phyloP scores from a whole-genome alignment of 495 filamentous ascomycete species.

The Alectoria sarmentosa region DNA sequence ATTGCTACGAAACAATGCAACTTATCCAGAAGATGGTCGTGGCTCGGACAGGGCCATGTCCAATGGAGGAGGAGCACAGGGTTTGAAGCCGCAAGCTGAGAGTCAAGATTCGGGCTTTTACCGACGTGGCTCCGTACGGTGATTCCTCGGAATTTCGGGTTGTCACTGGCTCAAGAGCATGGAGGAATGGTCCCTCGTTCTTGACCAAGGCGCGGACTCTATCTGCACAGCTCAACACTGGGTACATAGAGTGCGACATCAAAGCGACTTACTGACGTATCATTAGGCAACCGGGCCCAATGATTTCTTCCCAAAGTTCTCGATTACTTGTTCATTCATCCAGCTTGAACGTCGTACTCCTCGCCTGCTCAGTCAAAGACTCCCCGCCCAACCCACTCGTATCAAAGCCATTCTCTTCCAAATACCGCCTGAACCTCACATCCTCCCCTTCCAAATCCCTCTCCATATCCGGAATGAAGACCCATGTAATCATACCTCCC shows the following conservation, averaged over 20 bases:
- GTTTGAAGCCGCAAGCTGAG: no score
- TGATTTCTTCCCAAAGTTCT: not conserved
- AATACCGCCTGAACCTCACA: slow-evolving; percentile 2
- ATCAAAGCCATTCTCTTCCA: slow-evolving; percentile 7
- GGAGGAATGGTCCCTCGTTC: no score
- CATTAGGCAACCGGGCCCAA: not conserved
- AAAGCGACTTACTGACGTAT: not conserved
- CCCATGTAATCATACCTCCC: not conserved
- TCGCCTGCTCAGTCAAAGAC: not conserved
- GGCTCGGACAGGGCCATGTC: no score
- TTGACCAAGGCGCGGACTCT: not conserved
- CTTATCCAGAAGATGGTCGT: not conserved
- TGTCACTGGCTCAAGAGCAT: no score
- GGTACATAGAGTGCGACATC: not conserved
- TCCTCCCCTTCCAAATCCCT: slow-evolving; percentile 5
- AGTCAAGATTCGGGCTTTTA: no score
- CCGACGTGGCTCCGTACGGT: no score
- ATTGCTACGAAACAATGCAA: not conserved
- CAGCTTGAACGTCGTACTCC: not conserved
- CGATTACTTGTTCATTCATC: not conserved
- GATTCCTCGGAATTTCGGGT: no score
- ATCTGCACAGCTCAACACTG: not conserved
- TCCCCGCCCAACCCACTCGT: not conserved
- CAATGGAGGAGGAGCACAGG: no score
- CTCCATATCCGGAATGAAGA: not conserved